Conservation (phyloP, 2,329 filamentous ascomycete genomes). For the Endocalyx cinctus region DNA sequence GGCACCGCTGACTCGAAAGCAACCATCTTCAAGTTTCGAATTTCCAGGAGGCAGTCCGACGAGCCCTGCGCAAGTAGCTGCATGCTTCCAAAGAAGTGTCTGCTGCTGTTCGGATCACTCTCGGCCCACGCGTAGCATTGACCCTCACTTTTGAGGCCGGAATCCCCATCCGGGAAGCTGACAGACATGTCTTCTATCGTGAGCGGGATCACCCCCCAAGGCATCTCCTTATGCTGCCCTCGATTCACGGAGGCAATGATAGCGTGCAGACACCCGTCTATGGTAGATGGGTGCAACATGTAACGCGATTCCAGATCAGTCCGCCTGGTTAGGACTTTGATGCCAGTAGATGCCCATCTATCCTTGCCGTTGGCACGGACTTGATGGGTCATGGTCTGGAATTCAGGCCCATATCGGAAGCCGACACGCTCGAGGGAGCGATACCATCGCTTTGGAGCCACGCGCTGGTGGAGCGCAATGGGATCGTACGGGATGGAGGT, state of each 20-base stretch:
- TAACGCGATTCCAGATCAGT: conserved; percentile 32
- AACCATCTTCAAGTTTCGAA: background rate
- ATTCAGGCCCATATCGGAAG: conserved; percentile 34
- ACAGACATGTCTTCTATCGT: conserved; percentile 8
- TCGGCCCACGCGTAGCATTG: background rate
- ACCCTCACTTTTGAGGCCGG: too few species aligned
- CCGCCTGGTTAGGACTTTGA: conserved; percentile 13
- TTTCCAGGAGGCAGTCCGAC: background rate
- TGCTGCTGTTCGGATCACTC: background rate
- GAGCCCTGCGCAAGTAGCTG: background rate
- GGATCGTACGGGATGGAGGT: conserved; percentile 4
- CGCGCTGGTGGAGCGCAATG: conserved; percentile 17
- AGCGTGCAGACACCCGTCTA: conserved; percentile 34
- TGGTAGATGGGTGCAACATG: conserved; percentile 33
- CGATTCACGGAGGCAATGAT: conserved; percentile 26
- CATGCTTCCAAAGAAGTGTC: background rate
- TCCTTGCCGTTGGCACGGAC: conserved; percentile 21
- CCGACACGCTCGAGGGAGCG: conserved; percentile 30
- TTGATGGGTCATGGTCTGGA: conserved; percentile 27
- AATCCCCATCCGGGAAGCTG: conserved; percentile 1
- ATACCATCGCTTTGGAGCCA: conserved; percentile 25
- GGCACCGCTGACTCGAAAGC: background rate
- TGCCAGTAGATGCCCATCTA: conserved; percentile 22
- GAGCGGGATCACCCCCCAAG: conserved; percentile 26
- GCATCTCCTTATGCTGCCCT: conserved; percentile 23